Percentiles rank a stretch among this genome's conserved stretches.
These are phyloP conservation scores for Brassica napus DNA, from an alignment of 345 rosid species.

Conservation along the genomic window DNA sequence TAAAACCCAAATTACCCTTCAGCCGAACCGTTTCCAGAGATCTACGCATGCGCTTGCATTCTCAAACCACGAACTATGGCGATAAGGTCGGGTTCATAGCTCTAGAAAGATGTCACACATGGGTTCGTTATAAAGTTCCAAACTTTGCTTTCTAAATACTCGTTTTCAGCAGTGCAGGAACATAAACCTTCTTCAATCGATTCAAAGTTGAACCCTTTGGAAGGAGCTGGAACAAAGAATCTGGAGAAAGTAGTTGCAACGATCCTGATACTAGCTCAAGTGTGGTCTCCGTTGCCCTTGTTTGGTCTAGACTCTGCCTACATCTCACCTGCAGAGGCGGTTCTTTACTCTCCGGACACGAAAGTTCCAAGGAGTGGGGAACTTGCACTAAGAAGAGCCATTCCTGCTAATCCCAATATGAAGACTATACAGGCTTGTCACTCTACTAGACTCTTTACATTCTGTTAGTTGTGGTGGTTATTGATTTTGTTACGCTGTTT, in stretches of 20 bases:
- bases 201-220: constrained; percentile 36
- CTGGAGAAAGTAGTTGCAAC: constrained; percentile 53
- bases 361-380: constrained; percentile 94
- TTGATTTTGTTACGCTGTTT: constrained; percentile 15
- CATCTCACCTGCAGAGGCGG: constrained; percentile 64
- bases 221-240: constrained; percentile 33
- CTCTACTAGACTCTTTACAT: neutral
- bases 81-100: constrained; percentile 39
- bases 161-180: constrained; percentile 62
- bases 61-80: constrained; percentile 37
- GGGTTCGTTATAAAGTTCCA: neutral
- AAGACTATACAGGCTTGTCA: constrained; percentile 68
- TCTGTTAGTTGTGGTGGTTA: constrained; percentile 4
- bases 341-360: constrained; percentile 86
- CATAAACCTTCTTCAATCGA: constrained; percentile 35
- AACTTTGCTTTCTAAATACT: constrained; percentile 28
- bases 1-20: constrained; percentile 42
- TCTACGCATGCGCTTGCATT: constrained; percentile 34
- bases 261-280: constrained; percentile 56
- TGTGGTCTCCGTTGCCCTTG: constrained; percentile 62
- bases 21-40: constrained; percentile 19
- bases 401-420: constrained; percentile 90
- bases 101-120: neutral
- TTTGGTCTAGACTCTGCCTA: constrained; percentile 53
- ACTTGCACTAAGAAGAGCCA: constrained; percentile 86